Evolutionary conservation across 116 monocot species (phyloP).

Genomic region (Zostera marina): DNA sequence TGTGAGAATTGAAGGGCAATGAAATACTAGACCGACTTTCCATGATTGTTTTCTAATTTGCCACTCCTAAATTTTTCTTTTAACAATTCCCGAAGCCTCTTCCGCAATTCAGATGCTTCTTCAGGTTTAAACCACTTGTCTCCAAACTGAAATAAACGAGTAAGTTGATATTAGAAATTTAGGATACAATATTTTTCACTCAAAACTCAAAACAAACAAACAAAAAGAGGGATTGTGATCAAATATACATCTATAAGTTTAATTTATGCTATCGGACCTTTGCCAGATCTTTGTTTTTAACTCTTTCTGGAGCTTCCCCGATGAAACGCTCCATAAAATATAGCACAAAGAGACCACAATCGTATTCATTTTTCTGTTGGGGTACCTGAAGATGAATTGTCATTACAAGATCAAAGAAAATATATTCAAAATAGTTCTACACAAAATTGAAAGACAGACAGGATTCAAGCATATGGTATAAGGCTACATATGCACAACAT

Average conservation of each 20-base stretch:
- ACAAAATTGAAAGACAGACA: background rate
- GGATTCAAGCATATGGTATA: too few species aligned
- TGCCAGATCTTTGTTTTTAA: constrained; percentile 26
- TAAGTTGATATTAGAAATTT: background rate
- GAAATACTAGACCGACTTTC: too few species aligned
- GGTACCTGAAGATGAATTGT: constrained; percentile 25
- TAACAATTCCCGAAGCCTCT: constrained; percentile 20
- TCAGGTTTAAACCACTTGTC: constrained; percentile 54
- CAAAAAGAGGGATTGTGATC: too few species aligned
- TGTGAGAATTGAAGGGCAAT: too few species aligned
- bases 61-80: constrained; percentile 18
- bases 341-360: constrained; percentile 66
- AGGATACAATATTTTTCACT: background rate
- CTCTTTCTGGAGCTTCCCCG: constrained; percentile 46
- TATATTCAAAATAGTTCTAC: background rate
- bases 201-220: too few species aligned
- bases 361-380: constrained; percentile 57
- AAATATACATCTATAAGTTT: background rate
- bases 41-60: background rate
- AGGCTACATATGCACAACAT: too few species aligned
- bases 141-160: constrained; percentile 23
- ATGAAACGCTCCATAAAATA: constrained; percentile 53
- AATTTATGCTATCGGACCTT: constrained; percentile 23
- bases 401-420: background rate
- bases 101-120: constrained; percentile 47